Evolutionary conservation across 1,284 basidiomycete genomes (phyloP).

Genomic region (Fomitopsis pinicola): DNA sequence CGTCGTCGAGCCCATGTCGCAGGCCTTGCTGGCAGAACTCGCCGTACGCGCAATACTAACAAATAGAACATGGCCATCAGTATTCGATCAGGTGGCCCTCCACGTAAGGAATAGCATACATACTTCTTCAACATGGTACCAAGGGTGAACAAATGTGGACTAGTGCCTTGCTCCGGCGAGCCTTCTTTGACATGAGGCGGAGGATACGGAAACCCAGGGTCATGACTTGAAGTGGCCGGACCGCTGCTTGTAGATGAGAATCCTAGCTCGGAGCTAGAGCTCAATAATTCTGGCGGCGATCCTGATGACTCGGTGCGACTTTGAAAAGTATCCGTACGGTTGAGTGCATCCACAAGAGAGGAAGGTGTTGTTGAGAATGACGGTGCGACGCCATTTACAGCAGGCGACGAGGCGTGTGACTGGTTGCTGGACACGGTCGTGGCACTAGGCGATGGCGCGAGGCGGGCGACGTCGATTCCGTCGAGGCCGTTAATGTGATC

Average conservation of each 20-base stretch:
- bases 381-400: constrained; percentile 28
- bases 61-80: constrained; percentile 8
- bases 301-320: constrained; percentile 34
- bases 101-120: constrained; percentile 12
- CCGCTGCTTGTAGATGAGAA: constrained; percentile 28
- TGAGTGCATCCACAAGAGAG: constrained; percentile 32
- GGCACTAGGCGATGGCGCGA: constrained; percentile 37
- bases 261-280: constrained; percentile 26
- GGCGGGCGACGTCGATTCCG: constrained; percentile 19
- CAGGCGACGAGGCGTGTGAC: constrained; percentile 40
- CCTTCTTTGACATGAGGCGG: constrained; percentile 18
- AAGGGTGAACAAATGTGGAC: constrained; percentile 34
- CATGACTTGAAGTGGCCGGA: constrained; percentile 27
- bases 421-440: constrained; percentile 35
- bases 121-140: constrained; percentile 38
- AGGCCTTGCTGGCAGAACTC: constrained; percentile 43
- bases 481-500: constrained; percentile 25
- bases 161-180: constrained; percentile 29
- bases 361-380: constrained; percentile 28
- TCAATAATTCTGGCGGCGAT: constrained; percentile 28
- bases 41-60: constrained; percentile 40
- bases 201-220: constrained; percentile 26
- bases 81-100: constrained; percentile 12
- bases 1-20: constrained; percentile 39
- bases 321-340: constrained; percentile 24